phyloP scores from a whole-genome alignment of 2,329 filamentous ascomycete genomes.

The Zymoseptoria pseudotritici region DNA sequence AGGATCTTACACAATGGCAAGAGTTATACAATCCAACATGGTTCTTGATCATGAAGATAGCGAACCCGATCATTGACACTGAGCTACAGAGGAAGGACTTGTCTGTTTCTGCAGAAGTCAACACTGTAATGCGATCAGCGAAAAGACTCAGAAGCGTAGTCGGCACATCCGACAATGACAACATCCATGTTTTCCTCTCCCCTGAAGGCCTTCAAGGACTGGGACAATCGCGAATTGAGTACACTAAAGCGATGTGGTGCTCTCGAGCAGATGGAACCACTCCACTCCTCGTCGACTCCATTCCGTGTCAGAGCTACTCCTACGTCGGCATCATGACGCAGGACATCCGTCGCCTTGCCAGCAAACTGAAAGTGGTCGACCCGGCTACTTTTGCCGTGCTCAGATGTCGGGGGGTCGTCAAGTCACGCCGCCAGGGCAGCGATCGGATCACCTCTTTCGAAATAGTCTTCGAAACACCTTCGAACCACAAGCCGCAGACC shows the following conservation, averaged over 20 bases:
- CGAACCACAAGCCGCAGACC: slow-evolving; percentile 10
- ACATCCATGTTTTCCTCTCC: background rate
- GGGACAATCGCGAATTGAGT: background rate
- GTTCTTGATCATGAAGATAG: slow-evolving; percentile 28
- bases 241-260: background rate
- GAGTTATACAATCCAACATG: slow-evolving; percentile 29
- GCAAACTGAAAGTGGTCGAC: slow-evolving; percentile 11
- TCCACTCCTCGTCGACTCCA: background rate
- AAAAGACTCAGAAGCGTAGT: background rate
- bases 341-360: slow-evolving; percentile 19
- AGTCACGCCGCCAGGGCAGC: background rate
- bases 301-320: background rate
- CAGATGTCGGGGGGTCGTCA: slow-evolving; percentile 15
- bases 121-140: background rate
- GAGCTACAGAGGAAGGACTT: slow-evolving; percentile 22
- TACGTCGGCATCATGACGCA: slow-evolving; percentile 3
- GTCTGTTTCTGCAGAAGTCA: background rate
- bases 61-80: slow-evolving; percentile 7
- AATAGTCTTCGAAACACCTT: slow-evolving; percentile 8
- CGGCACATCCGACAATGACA: background rate
- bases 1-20: slow-evolving; percentile 30
- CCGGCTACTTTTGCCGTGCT: slow-evolving; percentile 18
- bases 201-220: background rate
- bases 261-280: background rate
- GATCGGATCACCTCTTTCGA: slow-evolving; percentile 4